Percentiles rank a stretch among this genome's conserved stretches.
phyloP scores from a whole-genome alignment of 768 basidiomycete species.

The Pisolithus marmoratus region DNA sequence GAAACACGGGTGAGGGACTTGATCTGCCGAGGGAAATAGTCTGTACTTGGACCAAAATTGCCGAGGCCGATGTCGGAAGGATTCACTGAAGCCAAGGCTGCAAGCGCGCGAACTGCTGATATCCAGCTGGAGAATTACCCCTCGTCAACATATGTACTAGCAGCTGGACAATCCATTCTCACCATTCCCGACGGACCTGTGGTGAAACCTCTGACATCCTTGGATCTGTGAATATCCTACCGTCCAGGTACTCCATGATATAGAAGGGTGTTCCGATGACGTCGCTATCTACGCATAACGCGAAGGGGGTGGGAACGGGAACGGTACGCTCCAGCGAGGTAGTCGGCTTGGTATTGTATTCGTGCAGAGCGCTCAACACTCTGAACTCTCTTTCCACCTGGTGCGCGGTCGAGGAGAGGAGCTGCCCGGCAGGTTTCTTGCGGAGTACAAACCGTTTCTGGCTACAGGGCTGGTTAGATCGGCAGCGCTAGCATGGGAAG shows the following conservation, averaged over 20 bases:
- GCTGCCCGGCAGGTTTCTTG: constrained; percentile 85
- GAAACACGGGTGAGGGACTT: constrained; percentile 83
- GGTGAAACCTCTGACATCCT: constrained; percentile 65
- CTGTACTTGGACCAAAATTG: constrained; percentile 63
- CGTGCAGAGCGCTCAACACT: constrained; percentile 71
- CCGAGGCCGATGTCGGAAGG: constrained; percentile 63
- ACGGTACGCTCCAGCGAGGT: constrained; percentile 50
- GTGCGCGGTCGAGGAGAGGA: constrained; percentile 89
- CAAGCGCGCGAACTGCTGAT: constrained; percentile 66
- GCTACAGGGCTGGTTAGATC: constrained; percentile 24
- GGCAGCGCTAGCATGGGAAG: background rate
- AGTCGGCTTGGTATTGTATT: constrained; percentile 53
- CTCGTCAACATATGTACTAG: background rate
- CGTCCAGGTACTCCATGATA: constrained; percentile 93
- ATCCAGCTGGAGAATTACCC: constrained; percentile 53
- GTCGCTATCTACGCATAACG: constrained; percentile 70
- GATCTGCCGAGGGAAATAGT: constrained; percentile 93
- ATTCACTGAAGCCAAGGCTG: constrained; percentile 56
- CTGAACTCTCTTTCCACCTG: constrained; percentile 92
- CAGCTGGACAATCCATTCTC: constrained; percentile 18
- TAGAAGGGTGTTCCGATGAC: constrained; percentile 92
- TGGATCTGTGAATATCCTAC: constrained; percentile 87
- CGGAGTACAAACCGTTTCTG: constrained; percentile 74
- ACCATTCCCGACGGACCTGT: constrained; percentile 69
- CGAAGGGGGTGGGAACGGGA: constrained; percentile 81